phyloP scores from a whole-genome alignment of 345 rosid species.

The Gossypium mustelinum region DNA sequence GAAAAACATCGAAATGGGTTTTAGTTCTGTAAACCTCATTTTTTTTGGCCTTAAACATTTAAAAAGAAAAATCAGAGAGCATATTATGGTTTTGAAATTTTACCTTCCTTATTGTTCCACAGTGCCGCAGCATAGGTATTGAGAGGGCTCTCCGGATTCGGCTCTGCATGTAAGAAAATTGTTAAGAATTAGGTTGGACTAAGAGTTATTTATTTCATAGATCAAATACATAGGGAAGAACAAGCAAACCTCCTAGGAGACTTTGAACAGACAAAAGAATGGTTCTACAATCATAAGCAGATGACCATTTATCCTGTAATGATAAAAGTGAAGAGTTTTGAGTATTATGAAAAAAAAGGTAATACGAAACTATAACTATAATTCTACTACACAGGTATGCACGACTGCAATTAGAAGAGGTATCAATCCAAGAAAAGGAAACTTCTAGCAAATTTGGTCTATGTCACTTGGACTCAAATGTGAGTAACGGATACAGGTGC shows the following conservation, averaged over 20 bases:
- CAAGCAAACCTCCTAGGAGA: slow-evolving; percentile 51
- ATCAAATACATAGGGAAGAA: background rate
- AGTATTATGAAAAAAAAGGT: background rate
- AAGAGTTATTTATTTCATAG: background rate
- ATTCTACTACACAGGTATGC: background rate
- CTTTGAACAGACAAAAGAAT: slow-evolving; percentile 63
- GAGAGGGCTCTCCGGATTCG: slow-evolving; percentile 56
- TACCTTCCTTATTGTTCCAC: slow-evolving; percentile 51
- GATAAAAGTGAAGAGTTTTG: slow-evolving; percentile 2
- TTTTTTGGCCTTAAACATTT: background rate
- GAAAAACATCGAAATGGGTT: background rate
- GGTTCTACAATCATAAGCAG: slow-evolving; percentile 65
- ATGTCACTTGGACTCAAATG: background rate
- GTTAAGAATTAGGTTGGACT: background rate
- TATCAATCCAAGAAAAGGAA: background rate
- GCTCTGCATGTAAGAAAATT: slow-evolving; percentile 38
- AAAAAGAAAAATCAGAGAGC: background rate
- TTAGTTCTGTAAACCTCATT: background rate
- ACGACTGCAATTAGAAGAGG: background rate
- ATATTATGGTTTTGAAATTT: background rate
- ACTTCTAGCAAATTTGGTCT: background rate
- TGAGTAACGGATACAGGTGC: too few relatives aligned
- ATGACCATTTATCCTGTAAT: slow-evolving; percentile 68
- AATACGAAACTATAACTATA: too few relatives aligned
- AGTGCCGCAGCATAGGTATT: slow-evolving; percentile 59